These are phyloP conservation scores for Draba incana DNA, from an alignment of 345 rosid species.

Conservation along the genomic window DNA sequence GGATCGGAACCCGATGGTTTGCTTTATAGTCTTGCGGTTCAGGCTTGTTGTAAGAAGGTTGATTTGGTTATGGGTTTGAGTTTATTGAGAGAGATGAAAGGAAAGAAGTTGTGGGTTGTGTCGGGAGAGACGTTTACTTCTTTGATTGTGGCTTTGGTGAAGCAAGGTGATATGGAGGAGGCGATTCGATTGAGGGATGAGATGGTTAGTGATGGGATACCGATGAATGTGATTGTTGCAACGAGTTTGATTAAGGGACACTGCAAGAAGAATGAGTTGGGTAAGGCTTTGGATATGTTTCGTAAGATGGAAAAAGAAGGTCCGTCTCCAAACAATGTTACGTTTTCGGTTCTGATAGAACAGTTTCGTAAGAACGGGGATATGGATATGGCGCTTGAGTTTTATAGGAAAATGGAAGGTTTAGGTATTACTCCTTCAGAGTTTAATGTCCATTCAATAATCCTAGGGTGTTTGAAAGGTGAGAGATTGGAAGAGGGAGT, in stretches of 20 bases:
- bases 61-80: slow-evolving; percentile 49
- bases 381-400: slow-evolving; percentile 60
- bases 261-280: slow-evolving; percentile 54
- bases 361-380: slow-evolving; percentile 60
- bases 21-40: slow-evolving; percentile 50
- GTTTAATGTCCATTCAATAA: slow-evolving; percentile 56
- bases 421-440: slow-evolving; percentile 51
- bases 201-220: slow-evolving; percentile 66
- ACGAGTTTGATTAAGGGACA: slow-evolving; percentile 73
- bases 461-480: slow-evolving; percentile 56
- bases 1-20: slow-evolving; percentile 57
- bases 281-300: slow-evolving; percentile 63
- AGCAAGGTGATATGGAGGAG: slow-evolving; percentile 59
- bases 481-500: slow-evolving; percentile 50
- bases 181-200: slow-evolving; percentile 76
- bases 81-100: slow-evolving; percentile 67
- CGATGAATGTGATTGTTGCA: slow-evolving; percentile 57
- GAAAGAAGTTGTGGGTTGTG: slow-evolving; percentile 49
- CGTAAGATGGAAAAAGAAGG: slow-evolving; percentile 59
- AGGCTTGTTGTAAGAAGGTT: slow-evolving; percentile 50
- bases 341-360: slow-evolving; percentile 67
- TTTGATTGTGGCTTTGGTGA: slow-evolving; percentile 63
- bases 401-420: slow-evolving; percentile 63
- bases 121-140: slow-evolving; percentile 50
- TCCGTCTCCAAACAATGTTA: slow-evolving; percentile 60